Evolutionary conservation across 208 protist genomes (phyloP).

Genomic region (Porcisia hertigi): DNA sequence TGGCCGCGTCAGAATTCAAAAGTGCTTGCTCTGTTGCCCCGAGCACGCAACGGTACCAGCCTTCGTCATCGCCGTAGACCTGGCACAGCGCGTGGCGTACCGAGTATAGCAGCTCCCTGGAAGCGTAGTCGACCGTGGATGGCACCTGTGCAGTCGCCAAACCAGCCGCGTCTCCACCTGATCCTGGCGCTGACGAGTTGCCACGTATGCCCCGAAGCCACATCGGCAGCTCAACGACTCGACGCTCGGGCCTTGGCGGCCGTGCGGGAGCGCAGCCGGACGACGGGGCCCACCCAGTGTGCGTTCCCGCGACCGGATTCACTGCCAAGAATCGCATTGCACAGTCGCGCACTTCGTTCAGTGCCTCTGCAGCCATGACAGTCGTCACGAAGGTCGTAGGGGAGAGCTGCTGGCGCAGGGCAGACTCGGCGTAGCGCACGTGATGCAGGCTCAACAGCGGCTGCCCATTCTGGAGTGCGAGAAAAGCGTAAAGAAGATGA

Average conservation of each 20-base stretch:
- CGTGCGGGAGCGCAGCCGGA: background rate
- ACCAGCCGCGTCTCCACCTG: background rate
- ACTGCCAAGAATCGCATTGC: conserved; percentile 4
- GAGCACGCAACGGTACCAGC: conserved; percentile 18
- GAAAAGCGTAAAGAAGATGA: conserved; percentile 26
- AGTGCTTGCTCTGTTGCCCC: conserved; percentile 26
- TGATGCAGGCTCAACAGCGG: conserved; percentile 23
- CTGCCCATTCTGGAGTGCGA: conserved; percentile 19
- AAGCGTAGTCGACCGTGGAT: background rate
- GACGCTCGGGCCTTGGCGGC: background rate
- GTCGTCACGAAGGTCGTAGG: conserved; percentile 33
- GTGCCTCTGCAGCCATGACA: conserved; percentile 52
- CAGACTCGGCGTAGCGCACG: conserved; percentile 30
- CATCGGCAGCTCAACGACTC: conserved; percentile 3
- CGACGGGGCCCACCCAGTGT: background rate
- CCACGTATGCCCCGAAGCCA: background rate
- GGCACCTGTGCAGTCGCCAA: background rate
- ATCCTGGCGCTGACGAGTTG: background rate
- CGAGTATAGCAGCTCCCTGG: conserved; percentile 25
- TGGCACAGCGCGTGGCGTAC: conserved; percentile 37
- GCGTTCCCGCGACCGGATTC: background rate
- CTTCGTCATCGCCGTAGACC: conserved; percentile 24
- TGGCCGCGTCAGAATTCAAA: conserved; percentile 10
- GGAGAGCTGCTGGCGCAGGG: conserved; percentile 36
- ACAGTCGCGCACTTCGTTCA: conserved; percentile 50